These are phyloP conservation scores for Penicillium olsonii DNA, from an alignment of 2,329 filamentous ascomycete species.

Conservation along the genomic window DNA sequence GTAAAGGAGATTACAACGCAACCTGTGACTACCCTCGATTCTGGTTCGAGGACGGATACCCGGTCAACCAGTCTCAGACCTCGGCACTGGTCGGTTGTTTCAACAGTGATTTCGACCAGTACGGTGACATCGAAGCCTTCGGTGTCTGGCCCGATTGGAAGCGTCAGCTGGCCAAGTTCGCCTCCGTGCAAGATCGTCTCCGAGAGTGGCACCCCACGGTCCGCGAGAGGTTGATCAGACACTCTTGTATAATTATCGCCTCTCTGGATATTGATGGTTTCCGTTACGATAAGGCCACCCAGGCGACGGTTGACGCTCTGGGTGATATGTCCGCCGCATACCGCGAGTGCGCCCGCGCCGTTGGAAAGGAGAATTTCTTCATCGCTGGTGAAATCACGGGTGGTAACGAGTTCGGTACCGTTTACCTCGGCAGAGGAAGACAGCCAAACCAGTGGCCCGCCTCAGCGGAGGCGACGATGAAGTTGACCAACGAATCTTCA, in stretches of 20 bases:
- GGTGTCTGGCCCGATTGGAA: slow-evolving; percentile 65
- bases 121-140: slow-evolving; percentile 64
- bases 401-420: slow-evolving; percentile 61
- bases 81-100: slow-evolving; percentile 57
- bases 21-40: slow-evolving; percentile 62
- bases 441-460: slow-evolving; percentile 55
- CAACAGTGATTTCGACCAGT: slow-evolving; percentile 66
- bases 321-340: slow-evolving; percentile 61
- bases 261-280: slow-evolving; percentile 66
- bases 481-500: slow-evolving; percentile 48
- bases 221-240: slow-evolving; percentile 58
- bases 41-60: slow-evolving; percentile 60
- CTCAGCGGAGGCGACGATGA: slow-evolving; percentile 49
- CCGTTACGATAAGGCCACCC: slow-evolving; percentile 66
- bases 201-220: slow-evolving; percentile 64
- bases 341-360: slow-evolving; percentile 56
- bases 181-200: slow-evolving; percentile 67
- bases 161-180: slow-evolving; percentile 66
- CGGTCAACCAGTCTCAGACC: slow-evolving; percentile 50
- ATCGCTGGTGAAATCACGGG: slow-evolving; percentile 65
- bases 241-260: slow-evolving; percentile 63
- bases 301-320: slow-evolving; percentile 63
- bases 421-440: slow-evolving; percentile 63
- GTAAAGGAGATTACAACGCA: slow-evolving; percentile 52
- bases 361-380: slow-evolving; percentile 66